phyloP scores from a whole-genome alignment of 495 filamentous ascomycete species.

The Tuber microsphaerosporum region DNA sequence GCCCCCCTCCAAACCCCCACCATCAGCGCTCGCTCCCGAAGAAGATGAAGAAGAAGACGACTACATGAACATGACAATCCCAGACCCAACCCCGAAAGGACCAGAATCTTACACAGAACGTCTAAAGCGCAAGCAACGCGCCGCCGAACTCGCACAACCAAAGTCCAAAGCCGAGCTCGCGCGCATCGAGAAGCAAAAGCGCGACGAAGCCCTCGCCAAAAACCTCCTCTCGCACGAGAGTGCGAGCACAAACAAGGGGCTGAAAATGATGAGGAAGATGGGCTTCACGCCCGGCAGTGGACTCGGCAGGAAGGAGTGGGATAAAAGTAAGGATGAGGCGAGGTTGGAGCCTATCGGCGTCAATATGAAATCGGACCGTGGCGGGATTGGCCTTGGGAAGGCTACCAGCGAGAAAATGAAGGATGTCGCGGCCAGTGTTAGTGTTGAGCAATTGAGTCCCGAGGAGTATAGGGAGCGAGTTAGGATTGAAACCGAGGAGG shows the following conservation, averaged over 20 bases:
- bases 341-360: slow-evolving; percentile 60
- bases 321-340: slow-evolving; percentile 20
- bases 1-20: slow-evolving; percentile 6
- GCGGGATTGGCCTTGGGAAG: slow-evolving; percentile 77
- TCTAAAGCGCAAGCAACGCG: slow-evolving; percentile 50
- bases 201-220: slow-evolving; percentile 65
- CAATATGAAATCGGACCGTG: slow-evolving; percentile 66
- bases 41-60: slow-evolving; percentile 53
- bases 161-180: slow-evolving; percentile 80
- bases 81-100: slow-evolving; percentile 32
- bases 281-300: slow-evolving; percentile 70
- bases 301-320: slow-evolving; percentile 49
- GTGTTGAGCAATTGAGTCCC: slow-evolving; percentile 54
- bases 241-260: slow-evolving; percentile 61
- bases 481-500: slow-evolving; percentile 63
- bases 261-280: slow-evolving; percentile 94
- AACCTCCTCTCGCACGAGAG: slow-evolving; percentile 56
- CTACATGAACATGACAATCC: slow-evolving; percentile 62
- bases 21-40: slow-evolving; percentile 9
- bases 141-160: slow-evolving; percentile 53
- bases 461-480: slow-evolving; percentile 70
- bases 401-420: slow-evolving; percentile 62
- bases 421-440: slow-evolving; percentile 53
- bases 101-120: slow-evolving; percentile 55
- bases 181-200: slow-evolving; percentile 58